These are phyloP conservation scores for Backusella tuberculispora DNA, from an alignment of 192 early-diverging fungal species.

Conservation along the genomic window DNA sequence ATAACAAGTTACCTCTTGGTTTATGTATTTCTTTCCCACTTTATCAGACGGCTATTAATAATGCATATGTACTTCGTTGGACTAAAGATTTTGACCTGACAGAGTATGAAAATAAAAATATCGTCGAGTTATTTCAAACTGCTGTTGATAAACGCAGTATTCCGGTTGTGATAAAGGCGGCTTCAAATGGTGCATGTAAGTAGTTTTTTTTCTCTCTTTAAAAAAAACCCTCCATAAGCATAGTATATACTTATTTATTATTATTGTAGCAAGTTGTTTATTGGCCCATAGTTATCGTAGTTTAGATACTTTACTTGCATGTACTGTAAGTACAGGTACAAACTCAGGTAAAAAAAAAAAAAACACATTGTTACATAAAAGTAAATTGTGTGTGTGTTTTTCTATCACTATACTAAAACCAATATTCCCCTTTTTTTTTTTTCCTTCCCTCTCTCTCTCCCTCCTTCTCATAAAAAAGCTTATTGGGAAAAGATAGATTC, in stretches of 20 bases:
- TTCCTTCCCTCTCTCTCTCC: background rate
- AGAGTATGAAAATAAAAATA: constrained; percentile 80
- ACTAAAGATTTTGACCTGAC: constrained; percentile 87
- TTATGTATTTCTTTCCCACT: constrained; percentile 98
- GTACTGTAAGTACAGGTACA: constrained; percentile 93
- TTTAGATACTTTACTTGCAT: constrained; percentile 80
- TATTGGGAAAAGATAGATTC: constrained; percentile 82
- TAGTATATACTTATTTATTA: constrained; percentile 59
- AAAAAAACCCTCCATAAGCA: constrained; percentile 58
- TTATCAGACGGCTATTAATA: constrained; percentile 72
- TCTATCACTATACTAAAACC: too few relatives aligned
- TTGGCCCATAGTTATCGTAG: constrained; percentile 82
- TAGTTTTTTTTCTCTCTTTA: background rate
- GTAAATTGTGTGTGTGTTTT: too few relatives aligned
- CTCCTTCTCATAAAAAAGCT: too few relatives aligned
- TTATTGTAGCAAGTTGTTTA: constrained; percentile 74
- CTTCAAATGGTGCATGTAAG: constrained; percentile 84
- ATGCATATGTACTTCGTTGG: constrained; percentile 66
- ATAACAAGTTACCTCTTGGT: constrained; percentile 56
- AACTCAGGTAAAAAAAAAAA: constrained; percentile 62
- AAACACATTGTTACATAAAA: background rate
- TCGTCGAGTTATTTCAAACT: constrained; percentile 77
- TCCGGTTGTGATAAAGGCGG: constrained; percentile 79
- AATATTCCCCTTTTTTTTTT: too few relatives aligned
- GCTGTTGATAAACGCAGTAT: constrained; percentile 70